Conservation (phyloP, 306 rosid species). For the Crataegus laevigata region DNA sequence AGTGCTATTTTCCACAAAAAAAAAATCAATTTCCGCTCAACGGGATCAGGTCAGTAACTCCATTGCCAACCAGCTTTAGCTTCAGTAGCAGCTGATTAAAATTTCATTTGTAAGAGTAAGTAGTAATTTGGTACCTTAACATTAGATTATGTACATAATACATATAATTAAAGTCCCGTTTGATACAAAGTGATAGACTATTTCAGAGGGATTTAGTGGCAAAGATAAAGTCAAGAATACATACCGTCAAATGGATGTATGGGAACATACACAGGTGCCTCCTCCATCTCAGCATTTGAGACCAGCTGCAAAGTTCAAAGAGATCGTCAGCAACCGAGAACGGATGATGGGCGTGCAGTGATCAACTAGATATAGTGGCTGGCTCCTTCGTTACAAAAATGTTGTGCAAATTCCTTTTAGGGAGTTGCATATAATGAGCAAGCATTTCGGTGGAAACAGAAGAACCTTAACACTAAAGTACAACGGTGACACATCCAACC, state of each 20-base stretch:
- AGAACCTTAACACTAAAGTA: too few relatives aligned
- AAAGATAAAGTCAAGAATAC: constrained; percentile 3
- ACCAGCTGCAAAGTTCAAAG: constrained; percentile 49
- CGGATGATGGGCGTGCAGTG: too few relatives aligned
- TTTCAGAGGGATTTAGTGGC: neutral
- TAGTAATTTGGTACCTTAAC: neutral
- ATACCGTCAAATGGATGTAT: constrained; percentile 66
- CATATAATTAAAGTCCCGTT: neutral
- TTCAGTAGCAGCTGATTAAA: neutral
- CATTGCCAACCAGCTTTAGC: neutral
- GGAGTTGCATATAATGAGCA: too few relatives aligned
- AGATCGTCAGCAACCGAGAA: neutral
- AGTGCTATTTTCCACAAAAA: too few relatives aligned
- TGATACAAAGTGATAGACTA: neutral
- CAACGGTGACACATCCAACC: too few relatives aligned
- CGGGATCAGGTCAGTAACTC: neutral
- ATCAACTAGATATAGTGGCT: too few relatives aligned
- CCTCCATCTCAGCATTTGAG: constrained; percentile 61
- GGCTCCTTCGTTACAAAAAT: too few relatives aligned
- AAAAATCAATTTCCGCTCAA: neutral
- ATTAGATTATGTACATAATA: neutral
- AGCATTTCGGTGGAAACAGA: too few relatives aligned
- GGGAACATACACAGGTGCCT: constrained; percentile 64
- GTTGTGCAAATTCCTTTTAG: too few relatives aligned
- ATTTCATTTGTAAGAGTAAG: neutral